These are phyloP conservation scores for Cyclanthera cordifolia DNA, from an alignment of 306 rosid genomes.

Conservation along the genomic window DNA sequence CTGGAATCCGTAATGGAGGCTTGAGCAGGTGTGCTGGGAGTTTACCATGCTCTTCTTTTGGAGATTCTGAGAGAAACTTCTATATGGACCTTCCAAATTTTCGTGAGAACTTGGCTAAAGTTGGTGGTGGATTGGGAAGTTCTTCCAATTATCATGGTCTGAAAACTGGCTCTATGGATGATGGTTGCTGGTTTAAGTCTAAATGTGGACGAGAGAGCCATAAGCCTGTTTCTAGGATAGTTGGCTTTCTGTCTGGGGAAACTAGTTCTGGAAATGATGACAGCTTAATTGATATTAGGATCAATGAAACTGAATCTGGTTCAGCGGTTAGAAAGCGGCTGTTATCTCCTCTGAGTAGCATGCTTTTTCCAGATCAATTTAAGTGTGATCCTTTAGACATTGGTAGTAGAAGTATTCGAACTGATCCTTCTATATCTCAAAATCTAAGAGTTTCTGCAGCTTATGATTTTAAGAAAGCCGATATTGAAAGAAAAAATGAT, in stretches of 20 bases:
- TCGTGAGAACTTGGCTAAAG: constrained; percentile 25
- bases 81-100: constrained; percentile 37
- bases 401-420: constrained; percentile 31
- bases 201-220: constrained; percentile 38
- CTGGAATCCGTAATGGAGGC: constrained; percentile 29
- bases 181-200: constrained; percentile 22
- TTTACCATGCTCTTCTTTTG: constrained; percentile 39
- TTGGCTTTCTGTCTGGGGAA: constrained; percentile 64
- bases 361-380: constrained; percentile 61
- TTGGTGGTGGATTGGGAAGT: constrained; percentile 46
- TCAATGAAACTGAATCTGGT: constrained; percentile 34
- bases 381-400: constrained; percentile 59
- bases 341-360: constrained; percentile 65
- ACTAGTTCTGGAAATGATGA: constrained; percentile 37
- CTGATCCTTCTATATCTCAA: constrained; percentile 23
- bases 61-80: constrained; percentile 37
- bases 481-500: constrained; percentile 48
- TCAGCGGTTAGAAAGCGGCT: constrained; percentile 73
- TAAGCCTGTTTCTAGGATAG: constrained; percentile 74
- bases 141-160: constrained; percentile 51
- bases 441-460: constrained; percentile 20
- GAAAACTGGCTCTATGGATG: constrained; percentile 44
- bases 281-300: constrained; percentile 15
- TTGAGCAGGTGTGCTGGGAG: constrained; percentile 26
- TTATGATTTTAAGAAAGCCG: constrained; percentile 82